Evolutionary conservation across 163 green algal species (phyloP).

Genomic region (Scenedesmus sp.): DNA sequence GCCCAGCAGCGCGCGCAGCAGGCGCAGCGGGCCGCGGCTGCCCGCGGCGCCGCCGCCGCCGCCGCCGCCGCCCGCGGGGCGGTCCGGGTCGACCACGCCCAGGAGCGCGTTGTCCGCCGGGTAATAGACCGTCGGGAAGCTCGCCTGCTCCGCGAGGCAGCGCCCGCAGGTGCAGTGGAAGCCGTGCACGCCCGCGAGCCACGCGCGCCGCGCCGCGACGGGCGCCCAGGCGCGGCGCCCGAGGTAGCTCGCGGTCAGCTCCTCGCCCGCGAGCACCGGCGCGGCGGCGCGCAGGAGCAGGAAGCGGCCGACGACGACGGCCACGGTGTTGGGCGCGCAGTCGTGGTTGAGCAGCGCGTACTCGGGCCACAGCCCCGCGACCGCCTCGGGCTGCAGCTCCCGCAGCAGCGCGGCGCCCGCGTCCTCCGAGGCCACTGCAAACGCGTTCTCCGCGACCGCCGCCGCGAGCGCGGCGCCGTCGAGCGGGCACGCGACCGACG

Average conservation of each 20-base stretch:
- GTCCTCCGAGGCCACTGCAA: constrained; percentile 22
- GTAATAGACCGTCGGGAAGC: constrained; percentile 38
- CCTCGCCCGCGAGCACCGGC: constrained; percentile 28
- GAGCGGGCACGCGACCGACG: constrained; percentile 1
- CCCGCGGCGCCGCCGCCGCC: constrained; percentile 3
- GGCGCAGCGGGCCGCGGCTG: not conserved
- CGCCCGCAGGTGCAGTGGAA: constrained; percentile 44
- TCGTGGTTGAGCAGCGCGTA: constrained; percentile 58
- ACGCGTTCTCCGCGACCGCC: constrained; percentile 22
- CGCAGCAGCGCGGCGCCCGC: constrained; percentile 8
- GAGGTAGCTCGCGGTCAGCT: constrained; percentile 43
- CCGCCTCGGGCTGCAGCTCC: constrained; percentile 23
- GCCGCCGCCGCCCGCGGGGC: not conserved
- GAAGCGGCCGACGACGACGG: constrained; percentile 10
- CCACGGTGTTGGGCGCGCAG: constrained; percentile 48
- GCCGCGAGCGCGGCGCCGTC: not conserved
- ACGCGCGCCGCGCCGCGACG: constrained; percentile 17
- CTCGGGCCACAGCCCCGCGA: constrained; percentile 53
- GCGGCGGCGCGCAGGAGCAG: constrained; percentile 33
- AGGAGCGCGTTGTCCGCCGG: constrained; percentile 22
- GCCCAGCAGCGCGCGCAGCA: not conserved
- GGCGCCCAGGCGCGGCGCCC: constrained; percentile 11
- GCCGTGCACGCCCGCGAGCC: constrained; percentile 23
- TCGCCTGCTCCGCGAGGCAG: constrained; percentile 41
- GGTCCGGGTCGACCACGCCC: not conserved